Evolutionary conservation across 306 rosid species (phyloP).

Genomic region (Nissolia schottii): DNA sequence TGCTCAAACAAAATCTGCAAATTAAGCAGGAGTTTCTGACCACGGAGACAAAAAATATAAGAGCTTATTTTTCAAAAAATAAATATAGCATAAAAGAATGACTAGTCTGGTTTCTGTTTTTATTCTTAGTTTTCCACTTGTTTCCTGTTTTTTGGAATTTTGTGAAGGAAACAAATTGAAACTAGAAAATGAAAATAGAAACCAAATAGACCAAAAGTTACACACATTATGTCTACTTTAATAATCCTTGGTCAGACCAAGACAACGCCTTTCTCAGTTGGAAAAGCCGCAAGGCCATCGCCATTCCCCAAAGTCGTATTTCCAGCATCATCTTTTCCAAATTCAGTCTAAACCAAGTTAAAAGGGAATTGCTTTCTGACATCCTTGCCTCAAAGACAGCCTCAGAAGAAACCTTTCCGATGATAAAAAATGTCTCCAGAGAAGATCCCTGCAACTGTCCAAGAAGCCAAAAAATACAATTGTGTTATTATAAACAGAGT

Average conservation of each 20-base stretch:
- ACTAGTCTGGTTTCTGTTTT: too few relatives aligned
- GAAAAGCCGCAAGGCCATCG: constrained; percentile 69
- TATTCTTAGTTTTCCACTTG: too few relatives aligned
- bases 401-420: constrained; percentile 87
- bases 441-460: constrained; percentile 86
- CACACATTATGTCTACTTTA: neutral
- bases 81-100: constrained; percentile 12
- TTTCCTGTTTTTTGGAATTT: too few relatives aligned
- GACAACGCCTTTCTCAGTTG: constrained; percentile 49
- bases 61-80: constrained; percentile 25
- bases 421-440: constrained; percentile 69
- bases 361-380: constrained; percentile 52
- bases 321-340: constrained; percentile 60
- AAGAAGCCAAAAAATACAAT: neutral
- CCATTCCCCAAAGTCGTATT: constrained; percentile 69
- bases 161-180: too few relatives aligned
- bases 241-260: constrained; percentile 37
- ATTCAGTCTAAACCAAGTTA: constrained; percentile 47
- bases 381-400: constrained; percentile 74
- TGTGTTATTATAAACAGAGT: neutral
- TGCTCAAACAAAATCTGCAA: constrained; percentile 22
- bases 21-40: constrained; percentile 20
- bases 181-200: too few relatives aligned
- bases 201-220: too few relatives aligned
- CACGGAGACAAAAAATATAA: constrained; percentile 48